Base-by-base conservation (phyloP, 768 basidiomycete species). In the Termitomyces sp. region DNA sequence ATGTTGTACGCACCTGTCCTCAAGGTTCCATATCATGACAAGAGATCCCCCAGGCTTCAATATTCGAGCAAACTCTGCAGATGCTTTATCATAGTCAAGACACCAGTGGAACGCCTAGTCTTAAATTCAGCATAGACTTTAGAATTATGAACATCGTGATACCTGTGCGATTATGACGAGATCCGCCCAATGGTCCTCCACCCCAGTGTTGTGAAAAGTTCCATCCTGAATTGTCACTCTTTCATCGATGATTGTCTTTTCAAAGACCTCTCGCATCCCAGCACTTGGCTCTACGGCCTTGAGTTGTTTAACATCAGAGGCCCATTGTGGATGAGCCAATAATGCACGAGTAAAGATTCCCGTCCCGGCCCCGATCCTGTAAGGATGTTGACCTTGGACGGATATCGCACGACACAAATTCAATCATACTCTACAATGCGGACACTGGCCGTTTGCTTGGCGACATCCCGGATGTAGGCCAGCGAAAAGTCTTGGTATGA, bases 31-130 rank as follows among this genome's bases (percentile, higher is more conserved):
- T 46, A 95, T 83, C 55, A 91, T 77, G 5, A 79, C 85, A 17
- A 89, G 78, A 1, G 78, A 70, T 2, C 91, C 91, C n/a, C 72
- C 71, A 0, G 90, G 88, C 65, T 88, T 89, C 48, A 97, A 77
- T 60, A 94, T 82, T 32, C 92, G 83, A 8, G 83, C 79, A 62
- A 96, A 90, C 67, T 97, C 94, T 0, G 70, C 70, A 19, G 82
- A 78, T 0, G 94, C 92, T 52, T 73, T 76, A 45, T 83, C 79
- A 66, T 85, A 88, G 67, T 94, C 82, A 10, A 87, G 88, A 59
- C 89, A 90, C 95, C 95, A 98, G 73, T 98, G 95, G 69, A 87
- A 97, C 16, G 95, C 95, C 86, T 57, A 23, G 47, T 12, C 27
- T 46, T 47, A 2, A 35, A 1, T 51, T 59, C 49, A 43, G 16